Conservation (phyloP, 805 yeast species). For the Candida ipomoeae region DNA sequence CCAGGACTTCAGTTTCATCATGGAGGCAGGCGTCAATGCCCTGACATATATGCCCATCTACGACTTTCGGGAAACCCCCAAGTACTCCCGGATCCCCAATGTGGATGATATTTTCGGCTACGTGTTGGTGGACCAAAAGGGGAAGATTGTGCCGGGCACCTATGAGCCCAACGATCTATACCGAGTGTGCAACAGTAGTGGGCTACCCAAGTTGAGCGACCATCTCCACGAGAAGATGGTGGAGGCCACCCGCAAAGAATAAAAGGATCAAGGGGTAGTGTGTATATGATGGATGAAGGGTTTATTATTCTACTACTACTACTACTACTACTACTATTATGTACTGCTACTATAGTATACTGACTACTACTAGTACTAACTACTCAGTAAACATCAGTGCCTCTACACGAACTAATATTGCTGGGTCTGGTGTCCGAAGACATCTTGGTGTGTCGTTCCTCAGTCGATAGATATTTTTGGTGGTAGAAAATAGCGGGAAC, state of each 20-base stretch:
- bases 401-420: no score
- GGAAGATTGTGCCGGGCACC: slow-evolving; percentile 49
- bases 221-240: slow-evolving; percentile 15
- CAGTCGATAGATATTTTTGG: no score
- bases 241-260: slow-evolving; percentile 5
- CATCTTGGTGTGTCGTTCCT: no score
- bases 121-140: slow-evolving; percentile 52
- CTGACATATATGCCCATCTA: slow-evolving; percentile 62
- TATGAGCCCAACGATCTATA: slow-evolving; percentile 61
- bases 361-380: no score
- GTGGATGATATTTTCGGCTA: slow-evolving; percentile 70
- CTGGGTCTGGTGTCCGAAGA: no score
- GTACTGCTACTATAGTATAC: no score
- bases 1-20: slow-evolving; percentile 47
- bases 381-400: no score
- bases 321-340: no score
- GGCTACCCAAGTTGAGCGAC: slow-evolving; percentile 18
- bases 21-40: slow-evolving; percentile 54
- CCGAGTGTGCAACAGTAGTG: slow-evolving; percentile 38
- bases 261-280: neutral
- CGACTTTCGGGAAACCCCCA: slow-evolving; percentile 63
- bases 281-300: no score
- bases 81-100: slow-evolving; percentile 63
- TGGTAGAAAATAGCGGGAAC: no score
- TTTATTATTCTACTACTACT: no score